These are phyloP conservation scores for Dendrocalamus sinicus DNA, from an alignment of 176 grass and related monocot genomes.

Conservation along the genomic window DNA sequence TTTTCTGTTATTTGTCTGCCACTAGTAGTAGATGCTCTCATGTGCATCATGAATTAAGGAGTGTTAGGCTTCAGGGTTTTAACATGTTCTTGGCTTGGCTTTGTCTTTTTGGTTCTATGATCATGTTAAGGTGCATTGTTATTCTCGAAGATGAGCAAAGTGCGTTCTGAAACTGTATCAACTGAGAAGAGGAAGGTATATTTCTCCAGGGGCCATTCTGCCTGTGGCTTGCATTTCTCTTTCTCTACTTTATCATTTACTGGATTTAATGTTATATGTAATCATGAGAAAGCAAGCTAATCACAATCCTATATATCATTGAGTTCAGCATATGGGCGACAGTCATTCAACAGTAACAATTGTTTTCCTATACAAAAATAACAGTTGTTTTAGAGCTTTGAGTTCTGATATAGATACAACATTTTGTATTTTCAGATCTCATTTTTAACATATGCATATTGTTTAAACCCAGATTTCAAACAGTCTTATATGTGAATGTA, in stretches of 20 bases:
- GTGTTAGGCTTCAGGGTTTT: not conserved
- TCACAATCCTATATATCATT: not conserved
- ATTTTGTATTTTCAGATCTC: not conserved
- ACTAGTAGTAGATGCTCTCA: constrained; percentile 26
- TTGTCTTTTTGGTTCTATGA: constrained; percentile 42
- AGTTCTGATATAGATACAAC: constrained; percentile 13
- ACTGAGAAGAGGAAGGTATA: constrained; percentile 97
- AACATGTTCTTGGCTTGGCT: constrained; percentile 16
- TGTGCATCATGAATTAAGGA: constrained; percentile 23
- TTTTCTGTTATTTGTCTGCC: not conserved
- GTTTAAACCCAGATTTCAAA: constrained; percentile 1
- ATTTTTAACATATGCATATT: constrained; percentile 3
- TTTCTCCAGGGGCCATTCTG: constrained; percentile 35
- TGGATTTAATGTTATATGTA: not conserved
- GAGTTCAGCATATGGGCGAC: not conserved
- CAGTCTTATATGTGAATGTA: not conserved
- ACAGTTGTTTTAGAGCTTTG: not conserved
- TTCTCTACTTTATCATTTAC: not conserved
- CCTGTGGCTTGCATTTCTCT: constrained; percentile 12
- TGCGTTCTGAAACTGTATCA: constrained; percentile 91
- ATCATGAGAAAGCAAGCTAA: not conserved
- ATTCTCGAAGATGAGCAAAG: constrained; percentile 98
- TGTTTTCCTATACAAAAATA: not conserved
- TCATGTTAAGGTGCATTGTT: constrained; percentile 70
- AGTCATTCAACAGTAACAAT: not conserved